These are phyloP conservation scores for Erigeron philadelphicus DNA, from an alignment of 140 eudicot species.

Conservation along the genomic window DNA sequence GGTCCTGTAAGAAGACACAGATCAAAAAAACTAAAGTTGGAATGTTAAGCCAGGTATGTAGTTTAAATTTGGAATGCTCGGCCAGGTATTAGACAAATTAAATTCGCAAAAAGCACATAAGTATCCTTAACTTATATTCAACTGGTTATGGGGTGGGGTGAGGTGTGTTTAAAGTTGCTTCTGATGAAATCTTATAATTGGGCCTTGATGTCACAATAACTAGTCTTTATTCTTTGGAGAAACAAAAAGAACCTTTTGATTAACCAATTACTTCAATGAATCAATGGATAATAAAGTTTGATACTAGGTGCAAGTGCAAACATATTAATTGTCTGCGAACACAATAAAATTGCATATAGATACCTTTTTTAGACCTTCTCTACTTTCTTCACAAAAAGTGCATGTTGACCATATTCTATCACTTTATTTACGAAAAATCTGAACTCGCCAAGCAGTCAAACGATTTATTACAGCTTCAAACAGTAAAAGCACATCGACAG, in stretches of 20 bases:
- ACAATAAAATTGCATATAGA: not conserved
- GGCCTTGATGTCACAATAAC: too few species aligned
- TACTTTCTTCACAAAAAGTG: not conserved
- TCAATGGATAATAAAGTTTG: too few species aligned
- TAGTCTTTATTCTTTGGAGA: too few species aligned
- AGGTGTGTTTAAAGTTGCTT: too few species aligned
- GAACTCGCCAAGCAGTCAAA: not conserved
- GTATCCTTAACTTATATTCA: too few species aligned
- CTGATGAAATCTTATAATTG: too few species aligned
- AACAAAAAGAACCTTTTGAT: too few species aligned
- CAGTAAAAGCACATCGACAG: not conserved
- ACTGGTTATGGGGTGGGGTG: too few species aligned
- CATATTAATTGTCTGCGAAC: not conserved
- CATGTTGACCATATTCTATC: not conserved
- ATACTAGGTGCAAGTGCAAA: too few species aligned
- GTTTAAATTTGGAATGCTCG: not conserved
- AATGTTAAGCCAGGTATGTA: not conserved
- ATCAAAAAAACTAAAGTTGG: not conserved
- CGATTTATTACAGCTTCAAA: not conserved
- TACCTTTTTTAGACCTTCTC: not conserved
- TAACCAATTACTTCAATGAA: too few species aligned
- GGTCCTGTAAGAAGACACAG: conserved; percentile 37
- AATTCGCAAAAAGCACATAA: too few species aligned
- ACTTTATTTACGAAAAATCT: not conserved
- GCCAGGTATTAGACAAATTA: too few species aligned